Base-by-base conservation (phyloP, 345 rosid species). In the Camelina neglecta region DNA sequence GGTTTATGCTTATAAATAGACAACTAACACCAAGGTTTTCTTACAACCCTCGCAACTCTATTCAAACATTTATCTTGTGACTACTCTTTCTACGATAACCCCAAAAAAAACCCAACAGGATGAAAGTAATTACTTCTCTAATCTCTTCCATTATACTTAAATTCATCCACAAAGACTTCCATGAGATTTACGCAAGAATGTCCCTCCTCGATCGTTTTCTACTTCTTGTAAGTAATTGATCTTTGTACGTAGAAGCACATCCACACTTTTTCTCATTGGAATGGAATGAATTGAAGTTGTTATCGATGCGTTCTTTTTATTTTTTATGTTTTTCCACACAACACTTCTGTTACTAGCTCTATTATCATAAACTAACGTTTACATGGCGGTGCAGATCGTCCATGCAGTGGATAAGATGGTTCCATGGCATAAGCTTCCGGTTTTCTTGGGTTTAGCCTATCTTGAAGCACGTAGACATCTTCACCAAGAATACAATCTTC, bases 351-450 rank as follows among this genome's bases (percentile, higher is more conserved):
- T 36, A 36, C 8, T 36, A 35, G 2, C 8, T 6, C 41, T 36
- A 36, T 36, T 36, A 36, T 36, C 2, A 36, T 36, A 24, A 18
- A 41, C 11, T 0, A 7, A 67, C 51, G 20, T 65, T 33, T 35
- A 20, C 11, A 42, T 69, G 7, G 42, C 31, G 5, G 54, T 44
- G 45, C 79, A 86, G 90, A 82, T 86, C 21, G 83, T 86, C 49
- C 90, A 85, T 63, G 63, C 50, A 26, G 67, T 83, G 10, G 90
- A 79, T 75, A 88, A 77, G 79, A 23, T 76, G 72, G 68, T 78
- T 21, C 36, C 82, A 75, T 88, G 88, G 92, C 85, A 73, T 6
- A 79, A 81, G 62, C 69, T 88, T 59, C 92, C 92, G 7, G 90
- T 88, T 4, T 23, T 88, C 29, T 36, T 88, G 4, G 89, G 90